Percentiles rank a stretch among this genome's conserved stretches.
Conservation (phyloP, 331 rosid genomes). For the Dryas integrifolia region DNA sequence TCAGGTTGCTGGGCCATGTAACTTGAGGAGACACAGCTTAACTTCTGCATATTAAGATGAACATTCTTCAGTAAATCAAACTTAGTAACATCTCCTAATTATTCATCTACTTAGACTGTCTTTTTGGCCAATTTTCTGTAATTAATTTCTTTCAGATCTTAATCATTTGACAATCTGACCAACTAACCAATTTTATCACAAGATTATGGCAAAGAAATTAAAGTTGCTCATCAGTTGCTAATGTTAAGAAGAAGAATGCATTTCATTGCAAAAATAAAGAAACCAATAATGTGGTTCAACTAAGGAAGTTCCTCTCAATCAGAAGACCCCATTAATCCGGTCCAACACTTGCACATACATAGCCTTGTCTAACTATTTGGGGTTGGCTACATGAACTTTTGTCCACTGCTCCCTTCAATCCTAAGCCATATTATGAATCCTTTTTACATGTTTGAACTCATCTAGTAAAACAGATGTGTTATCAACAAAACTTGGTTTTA, state of each 20-base stretch:
- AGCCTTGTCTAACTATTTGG: slow-evolving; percentile 2
- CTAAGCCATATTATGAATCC: too few relatives aligned
- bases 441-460: background rate
- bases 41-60: slow-evolving; percentile 37
- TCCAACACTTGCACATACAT: background rate
- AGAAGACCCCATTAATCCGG: background rate
- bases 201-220: background rate
- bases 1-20: slow-evolving; percentile 64
- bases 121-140: background rate
- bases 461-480: background rate
- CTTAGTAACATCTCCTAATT: background rate
- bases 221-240: background rate
- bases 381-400: background rate
- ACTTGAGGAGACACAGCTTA: slow-evolving; percentile 43
- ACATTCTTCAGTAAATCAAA: background rate
- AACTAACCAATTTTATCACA: background rate
- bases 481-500: background rate
- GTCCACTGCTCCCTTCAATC: background rate
- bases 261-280: background rate
- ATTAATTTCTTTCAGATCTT: background rate
- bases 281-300: background rate
- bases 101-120: background rate
- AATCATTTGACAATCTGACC: too few relatives aligned
- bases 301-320: background rate
- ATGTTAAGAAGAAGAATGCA: background rate